phyloP scores from a whole-genome alignment of 129 eudicot species.

The Artemisia argyi region DNA sequence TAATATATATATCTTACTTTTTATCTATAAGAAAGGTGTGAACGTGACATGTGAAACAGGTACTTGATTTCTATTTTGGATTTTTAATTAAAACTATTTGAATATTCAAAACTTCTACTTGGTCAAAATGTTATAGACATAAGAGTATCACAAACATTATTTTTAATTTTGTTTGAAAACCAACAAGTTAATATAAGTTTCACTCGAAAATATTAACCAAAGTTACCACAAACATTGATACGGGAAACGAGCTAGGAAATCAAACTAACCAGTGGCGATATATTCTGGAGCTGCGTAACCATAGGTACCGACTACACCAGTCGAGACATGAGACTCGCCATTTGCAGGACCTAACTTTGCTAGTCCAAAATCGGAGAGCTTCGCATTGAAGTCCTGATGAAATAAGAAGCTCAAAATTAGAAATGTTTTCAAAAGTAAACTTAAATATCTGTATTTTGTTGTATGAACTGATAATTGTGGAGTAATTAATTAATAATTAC shows the following conservation, averaged over 20 bases:
- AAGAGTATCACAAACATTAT: too few species aligned
- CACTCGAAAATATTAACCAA: background rate
- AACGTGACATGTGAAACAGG: too few species aligned
- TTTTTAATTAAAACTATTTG: too few species aligned
- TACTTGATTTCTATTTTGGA: too few species aligned
- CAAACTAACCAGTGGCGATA: constrained; percentile 70
- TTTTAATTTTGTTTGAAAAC: background rate
- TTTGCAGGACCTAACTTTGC: constrained; percentile 73
- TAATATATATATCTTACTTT: too few species aligned
- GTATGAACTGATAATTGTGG: too few species aligned
- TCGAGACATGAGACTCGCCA: constrained; percentile 76
- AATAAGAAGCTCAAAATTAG: background rate
- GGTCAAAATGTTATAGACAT: too few species aligned
- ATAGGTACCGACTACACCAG: constrained; percentile 78
- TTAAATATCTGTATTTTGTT: too few species aligned
- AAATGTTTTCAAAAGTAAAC: background rate
- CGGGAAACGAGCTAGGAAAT: background rate
- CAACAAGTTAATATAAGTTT: background rate
- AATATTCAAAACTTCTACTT: too few species aligned
- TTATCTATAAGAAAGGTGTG: too few species aligned
- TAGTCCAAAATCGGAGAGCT: constrained; percentile 86
- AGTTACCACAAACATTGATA: background rate
- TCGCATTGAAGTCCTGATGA: constrained; percentile 60
- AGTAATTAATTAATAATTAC: too few species aligned
- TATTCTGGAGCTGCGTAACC: constrained; percentile 95